Evolutionary conservation across 106 monocot species (phyloP).

Genomic region (Triglochin maritima): DNA sequence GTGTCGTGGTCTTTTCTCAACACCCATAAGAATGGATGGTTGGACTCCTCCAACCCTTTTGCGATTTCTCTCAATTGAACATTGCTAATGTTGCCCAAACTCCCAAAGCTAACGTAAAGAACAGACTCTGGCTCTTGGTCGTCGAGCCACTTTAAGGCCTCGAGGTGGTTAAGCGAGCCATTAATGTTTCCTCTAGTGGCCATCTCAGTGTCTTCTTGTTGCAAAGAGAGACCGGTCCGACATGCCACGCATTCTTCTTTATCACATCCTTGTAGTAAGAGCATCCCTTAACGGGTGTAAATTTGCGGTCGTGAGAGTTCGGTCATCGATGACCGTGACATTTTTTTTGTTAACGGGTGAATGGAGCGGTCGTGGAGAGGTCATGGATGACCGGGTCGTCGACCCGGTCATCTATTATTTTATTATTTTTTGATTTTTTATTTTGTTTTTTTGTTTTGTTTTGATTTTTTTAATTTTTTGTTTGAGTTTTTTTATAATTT

Average conservation of each 20-base stretch:
- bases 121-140: constrained; percentile 7
- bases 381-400: no score
- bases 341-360: no score
- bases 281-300: no score
- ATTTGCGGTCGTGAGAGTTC: no score
- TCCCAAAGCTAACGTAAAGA: constrained; percentile 17
- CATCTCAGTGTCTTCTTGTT: not conserved
- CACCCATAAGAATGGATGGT: constrained; percentile 16
- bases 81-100: constrained; percentile 1
- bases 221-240: constrained; percentile 15
- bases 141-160: constrained; percentile 2
- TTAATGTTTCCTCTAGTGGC: not conserved
- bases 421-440: no score
- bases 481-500: no score
- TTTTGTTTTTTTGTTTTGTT: no score
- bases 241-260: constrained; percentile 6
- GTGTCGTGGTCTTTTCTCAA: not conserved
- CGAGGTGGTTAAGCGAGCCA: not conserved
- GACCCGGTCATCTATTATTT: no score
- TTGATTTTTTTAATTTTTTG: no score
- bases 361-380: no score
- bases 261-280: not conserved
- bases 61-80: constrained; percentile 8
- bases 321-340: no score
- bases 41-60: not conserved